Evolutionary conservation across 2,329 filamentous ascomycete genomes (phyloP), one percentile per base, ranked within the genome.

Genomic region (Colletotrichum sp.): DNA sequence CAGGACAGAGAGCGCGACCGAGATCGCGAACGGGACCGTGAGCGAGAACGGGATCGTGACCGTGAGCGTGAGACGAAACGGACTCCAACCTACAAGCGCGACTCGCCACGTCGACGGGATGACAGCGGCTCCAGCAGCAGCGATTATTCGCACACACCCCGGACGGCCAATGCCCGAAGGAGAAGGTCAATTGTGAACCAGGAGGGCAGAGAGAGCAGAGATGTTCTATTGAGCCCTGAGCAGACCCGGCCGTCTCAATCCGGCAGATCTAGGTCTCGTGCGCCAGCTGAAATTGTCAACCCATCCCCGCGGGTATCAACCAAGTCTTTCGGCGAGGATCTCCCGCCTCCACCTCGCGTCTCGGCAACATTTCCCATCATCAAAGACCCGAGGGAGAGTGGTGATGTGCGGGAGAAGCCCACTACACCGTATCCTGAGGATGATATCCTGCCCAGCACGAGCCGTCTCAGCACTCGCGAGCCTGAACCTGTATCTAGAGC

Each of bases 121-220:
- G 83, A 83, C 8, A 85, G 81, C 21, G 84, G 84, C 39, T 86
- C 85, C 4, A 85, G 83, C 32, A 85, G 83, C 30, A 86, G 87
- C 24, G 87, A 88, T 12, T 79, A 83, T 36, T 76, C 81, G 13
- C 84, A 81, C 71, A 79, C 79, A 4, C 78, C 81, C 24, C 77
- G 82, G 71, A 64, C 82, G 71, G 68, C 82, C 48, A 79, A 80
- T 9, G 79, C 80, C 43, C 82, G 81, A n/a, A 81, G 82, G 8
- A 82, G 83, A 34, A 84, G 83, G 71, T 84, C 85, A 3, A 76
- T 84, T 13, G 77, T 85, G 4, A 75, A 83, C 13, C 85, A 86
- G 68, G 84, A 86, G 5, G 83, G 83, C 48, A 81, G 79, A 8
- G 74, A 61, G 10, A 74, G 68, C 32, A 61, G 59, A 63, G 30